phyloP scores from a whole-genome alignment of 1,284 basidiomycete species.

The Trametes pubescens region DNA sequence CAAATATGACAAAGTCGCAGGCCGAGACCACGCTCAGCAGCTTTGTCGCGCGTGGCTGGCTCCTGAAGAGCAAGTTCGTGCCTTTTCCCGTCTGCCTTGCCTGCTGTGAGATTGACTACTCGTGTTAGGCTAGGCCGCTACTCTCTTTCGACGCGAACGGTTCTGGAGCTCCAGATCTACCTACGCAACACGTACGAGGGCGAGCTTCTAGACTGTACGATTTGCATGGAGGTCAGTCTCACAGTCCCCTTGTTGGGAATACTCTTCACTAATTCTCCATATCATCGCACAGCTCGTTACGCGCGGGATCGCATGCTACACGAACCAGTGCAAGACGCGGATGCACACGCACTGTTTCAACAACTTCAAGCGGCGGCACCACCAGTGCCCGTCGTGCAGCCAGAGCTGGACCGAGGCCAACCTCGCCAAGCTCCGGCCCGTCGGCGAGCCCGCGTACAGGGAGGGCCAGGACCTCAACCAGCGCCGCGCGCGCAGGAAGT shows the following conservation, averaged over 20 bases:
- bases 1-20: conserved; percentile 77
- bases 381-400: conserved; percentile 65
- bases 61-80: conserved; percentile 77
- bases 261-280: not conserved
- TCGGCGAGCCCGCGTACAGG: conserved; percentile 71
- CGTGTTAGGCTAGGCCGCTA: conserved; percentile 63
- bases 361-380: conserved; percentile 50
- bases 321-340: conserved; percentile 66
- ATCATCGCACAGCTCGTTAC: conserved; percentile 60
- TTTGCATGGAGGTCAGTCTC: conserved; percentile 72
- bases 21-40: conserved; percentile 78
- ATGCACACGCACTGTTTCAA: conserved; percentile 76
- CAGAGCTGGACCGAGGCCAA: conserved; percentile 63
- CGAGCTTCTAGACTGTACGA: conserved; percentile 74
- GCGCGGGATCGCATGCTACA: conserved; percentile 71
- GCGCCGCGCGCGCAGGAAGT: conserved; percentile 49
- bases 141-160: conserved; percentile 76
- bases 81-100: not conserved
- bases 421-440: conserved; percentile 52
- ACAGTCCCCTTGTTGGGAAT: conserved; percentile 5
- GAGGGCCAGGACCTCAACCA: conserved; percentile 65
- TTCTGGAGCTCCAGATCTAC: conserved; percentile 80
- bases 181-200: conserved; percentile 79
- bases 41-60: conserved; percentile 85
- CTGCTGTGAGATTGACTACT: not conserved